Evolutionary conservation across 495 filamentous ascomycete genomes (phyloP), one percentile per base, ranked within the genome.

Genomic region (Xylaria flabelliformis): DNA sequence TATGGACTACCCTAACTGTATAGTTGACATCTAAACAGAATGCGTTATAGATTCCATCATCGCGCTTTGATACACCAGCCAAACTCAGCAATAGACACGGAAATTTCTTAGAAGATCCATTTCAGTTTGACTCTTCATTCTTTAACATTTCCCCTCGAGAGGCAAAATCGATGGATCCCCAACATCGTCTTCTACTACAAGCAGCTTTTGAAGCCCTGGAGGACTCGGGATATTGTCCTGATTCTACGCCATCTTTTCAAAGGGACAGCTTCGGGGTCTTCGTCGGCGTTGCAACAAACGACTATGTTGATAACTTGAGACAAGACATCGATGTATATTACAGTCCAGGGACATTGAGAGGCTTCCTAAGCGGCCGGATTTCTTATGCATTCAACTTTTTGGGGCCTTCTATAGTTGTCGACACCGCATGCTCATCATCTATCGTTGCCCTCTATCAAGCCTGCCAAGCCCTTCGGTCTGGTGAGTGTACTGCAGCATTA

Each of bases 381-480:
- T 68, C 64, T 0, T 87, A 86, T 66, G 83, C 82, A 56, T 87
- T 85, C 51, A 79, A 85, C 48, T 79, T 74, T 42, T 29, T 81
- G 8, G 86, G 87, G 0, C 86, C 86, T 0, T 81, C 80, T 0
- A 79, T 88, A 72, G 85, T 83, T 0, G 79, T 88, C 21, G 87
- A 89, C 68, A 88, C 86, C 0, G 87, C 87, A 0, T 89, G 87
- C 61, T 87, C 85, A 3, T 85, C 83, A 0, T 84, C 81, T 44
- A 72, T 86, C 4, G 76, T 85, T 8, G 83, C 85, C 0, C 59
- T 87, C 9, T 77, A 87, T 70, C 69, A 71, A 59, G 85, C 83
- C 1, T 76, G 79, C 13, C 79, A 81, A 48, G 82, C 80, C 41
- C 41, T 79, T 10, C 78, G 75, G 24, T 76, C 44, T 55, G 83